Conservation (phyloP, 1,284 basidiomycete species). For the Amylostereum areolatum region DNA sequence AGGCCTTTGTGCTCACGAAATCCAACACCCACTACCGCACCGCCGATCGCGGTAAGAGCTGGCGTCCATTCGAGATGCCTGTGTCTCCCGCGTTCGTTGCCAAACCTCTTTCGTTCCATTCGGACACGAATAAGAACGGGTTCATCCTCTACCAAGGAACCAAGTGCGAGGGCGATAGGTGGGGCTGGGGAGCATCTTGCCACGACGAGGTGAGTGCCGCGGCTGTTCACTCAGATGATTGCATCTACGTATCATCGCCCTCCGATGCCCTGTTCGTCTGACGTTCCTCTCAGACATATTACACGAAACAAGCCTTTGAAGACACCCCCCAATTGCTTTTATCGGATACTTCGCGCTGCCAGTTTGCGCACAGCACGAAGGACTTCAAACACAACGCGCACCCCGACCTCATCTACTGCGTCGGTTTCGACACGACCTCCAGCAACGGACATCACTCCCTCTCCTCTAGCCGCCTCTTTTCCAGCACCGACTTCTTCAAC, state of each 20-base stretch:
- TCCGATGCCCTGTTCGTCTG: conserved; percentile 1
- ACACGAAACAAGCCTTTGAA: conserved; percentile 79
- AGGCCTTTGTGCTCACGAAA: conserved; percentile 83
- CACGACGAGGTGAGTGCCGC: conserved; percentile 64
- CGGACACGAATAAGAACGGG: conserved; percentile 58
- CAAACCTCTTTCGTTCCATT: conserved; percentile 80
- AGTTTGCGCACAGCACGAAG: conserved; percentile 80
- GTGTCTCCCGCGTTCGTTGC: conserved; percentile 51
- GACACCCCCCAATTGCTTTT: conserved; percentile 55
- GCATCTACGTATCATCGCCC: no score
- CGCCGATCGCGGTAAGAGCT: conserved; percentile 77
- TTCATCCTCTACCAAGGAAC: conserved; percentile 85
- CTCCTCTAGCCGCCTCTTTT: conserved; percentile 70
- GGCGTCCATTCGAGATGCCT: conserved; percentile 76
- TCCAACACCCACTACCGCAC: conserved; percentile 78
- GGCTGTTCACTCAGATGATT: no score
- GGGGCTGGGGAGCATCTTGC: conserved; percentile 61
- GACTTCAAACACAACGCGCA: conserved; percentile 74
- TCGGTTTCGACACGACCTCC: conserved; percentile 68
- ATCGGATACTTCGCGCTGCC: conserved; percentile 67
- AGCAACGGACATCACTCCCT: conserved; percentile 46
- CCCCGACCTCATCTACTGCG: conserved; percentile 76
- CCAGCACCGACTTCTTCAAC: conserved; percentile 79
- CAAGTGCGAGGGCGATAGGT: conserved; percentile 57
- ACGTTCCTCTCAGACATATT: conserved; percentile 57